A percentile compares a stretch with the other conserved stretches of the same genome.
Evolutionary conservation across 495 filamentous ascomycete genomes (phyloP).

Genomic region (Hyphodiscus hymeniophilus): DNA sequence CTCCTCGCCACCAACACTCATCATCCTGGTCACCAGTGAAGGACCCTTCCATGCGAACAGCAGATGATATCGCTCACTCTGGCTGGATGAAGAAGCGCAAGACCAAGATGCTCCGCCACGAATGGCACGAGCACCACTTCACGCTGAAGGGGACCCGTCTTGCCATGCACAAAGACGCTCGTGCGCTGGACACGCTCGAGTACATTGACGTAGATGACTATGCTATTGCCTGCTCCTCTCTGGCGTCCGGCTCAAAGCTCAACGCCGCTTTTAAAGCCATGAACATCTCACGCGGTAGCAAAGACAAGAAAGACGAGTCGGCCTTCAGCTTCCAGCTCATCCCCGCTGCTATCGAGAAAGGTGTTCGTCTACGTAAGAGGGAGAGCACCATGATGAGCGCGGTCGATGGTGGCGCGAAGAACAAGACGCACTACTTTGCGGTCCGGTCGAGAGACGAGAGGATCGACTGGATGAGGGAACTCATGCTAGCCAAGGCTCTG

Average conservation of each 20-base stretch:
- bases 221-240: conserved; percentile 78
- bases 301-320: conserved; percentile 35
- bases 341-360: conserved; percentile 53
- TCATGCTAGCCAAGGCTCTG: conserved; percentile 92
- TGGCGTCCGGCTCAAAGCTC: conserved; percentile 62
- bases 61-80: conserved; percentile 51
- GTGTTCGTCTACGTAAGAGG: conserved; percentile 32
- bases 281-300: conserved; percentile 51
- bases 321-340: conserved; percentile 91
- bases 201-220: conserved; percentile 93
- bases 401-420: conserved; percentile 34
- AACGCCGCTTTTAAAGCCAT: conserved; percentile 83
- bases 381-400: conserved; percentile 31
- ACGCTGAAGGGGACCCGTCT: conserved; percentile 77
- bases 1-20: conserved; percentile 10
- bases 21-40: conserved; percentile 19
- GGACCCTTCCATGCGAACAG: conserved; percentile 26
- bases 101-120: conserved; percentile 78
- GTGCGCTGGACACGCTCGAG: conserved; percentile 54
- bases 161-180: conserved; percentile 67
- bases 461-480: conserved; percentile 96
- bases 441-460: conserved; percentile 79
- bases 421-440: conserved; percentile 90
- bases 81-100: conserved; percentile 96
- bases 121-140: conserved; percentile 89